A percentile compares a stretch with the other conserved stretches of the same genome.
Conservation (phyloP, 768 basidiomycete species). For the Ephemerocybe angulata region DNA sequence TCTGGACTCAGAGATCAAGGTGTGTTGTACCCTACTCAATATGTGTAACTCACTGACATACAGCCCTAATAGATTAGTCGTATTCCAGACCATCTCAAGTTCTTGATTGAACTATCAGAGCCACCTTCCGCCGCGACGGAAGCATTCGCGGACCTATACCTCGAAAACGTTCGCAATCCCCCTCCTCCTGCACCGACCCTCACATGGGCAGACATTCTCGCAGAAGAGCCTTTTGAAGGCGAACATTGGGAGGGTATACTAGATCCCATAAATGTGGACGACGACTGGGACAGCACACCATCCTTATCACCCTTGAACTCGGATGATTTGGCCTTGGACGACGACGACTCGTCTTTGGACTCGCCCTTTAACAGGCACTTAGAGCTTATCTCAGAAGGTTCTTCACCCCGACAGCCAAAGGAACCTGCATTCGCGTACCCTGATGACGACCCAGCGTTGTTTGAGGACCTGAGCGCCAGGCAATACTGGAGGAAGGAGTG, state of each 20-base stretch:
- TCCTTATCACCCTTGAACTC: slow-evolving; percentile 66
- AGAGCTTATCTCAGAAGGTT: slow-evolving; percentile 10
- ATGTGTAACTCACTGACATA: not conserved
- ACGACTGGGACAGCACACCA: slow-evolving; percentile 56
- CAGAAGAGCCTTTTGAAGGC: slow-evolving; percentile 81
- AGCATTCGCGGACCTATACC: slow-evolving; percentile 49
- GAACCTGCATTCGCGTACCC: slow-evolving; percentile 27
- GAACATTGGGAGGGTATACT: slow-evolving; percentile 79
- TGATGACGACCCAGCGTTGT: slow-evolving; percentile 45
- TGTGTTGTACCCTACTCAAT: slow-evolving; percentile 18
- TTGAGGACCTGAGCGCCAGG: slow-evolving; percentile 57
- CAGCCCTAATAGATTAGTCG: slow-evolving; percentile 46
- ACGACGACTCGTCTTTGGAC: slow-evolving; percentile 29
- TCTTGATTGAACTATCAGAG: slow-evolving; percentile 62
- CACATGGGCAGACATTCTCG: slow-evolving; percentile 77
- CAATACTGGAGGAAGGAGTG: slow-evolving; percentile 79
- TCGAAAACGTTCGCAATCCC: slow-evolving; percentile 47
- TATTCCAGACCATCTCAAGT: slow-evolving; percentile 69
- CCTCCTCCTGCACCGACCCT: slow-evolving; percentile 37
- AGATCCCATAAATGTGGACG: slow-evolving; percentile 35
- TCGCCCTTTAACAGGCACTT: not conserved
- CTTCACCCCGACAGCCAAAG: slow-evolving; percentile 2
- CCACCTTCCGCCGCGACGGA: slow-evolving; percentile 49
- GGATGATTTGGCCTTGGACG: slow-evolving; percentile 47
- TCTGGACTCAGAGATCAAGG: slow-evolving; percentile 66